Base-by-base conservation (phyloP, 208 protist genomes). In the Endotrypanum monterogeii region DNA sequence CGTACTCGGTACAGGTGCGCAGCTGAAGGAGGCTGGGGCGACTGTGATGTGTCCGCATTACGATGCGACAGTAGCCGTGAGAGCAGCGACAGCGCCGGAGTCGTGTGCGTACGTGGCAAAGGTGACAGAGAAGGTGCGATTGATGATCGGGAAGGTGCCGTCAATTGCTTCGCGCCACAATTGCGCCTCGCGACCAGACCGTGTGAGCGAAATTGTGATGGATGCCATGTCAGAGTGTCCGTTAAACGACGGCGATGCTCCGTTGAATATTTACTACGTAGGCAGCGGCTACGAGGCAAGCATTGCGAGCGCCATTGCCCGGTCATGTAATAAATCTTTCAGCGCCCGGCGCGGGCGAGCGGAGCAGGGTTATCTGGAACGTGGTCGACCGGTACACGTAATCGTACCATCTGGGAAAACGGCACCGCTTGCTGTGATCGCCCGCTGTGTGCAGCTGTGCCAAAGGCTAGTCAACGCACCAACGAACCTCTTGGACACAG, bases 381-480 rank as follows among this genome's bases (percentile, higher is more conserved):
- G 28, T 50, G 83, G 79, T 3, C 52, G 66, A 11, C 73, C 68
- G 18, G 76, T 89, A 6, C 86, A 85, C 39, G 86, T 94, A 11
- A 70, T 90, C 23, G 44, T 94, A 57, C 78, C 70, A 2, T 80
- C 81, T 14, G 41, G 67, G 30, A 79, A 83, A 28, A 58, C 58
- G n/a, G 54, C 56, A 8, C 71, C 73, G 14, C 67, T 71, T 25
- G 61, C 81, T 30, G 73, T 75, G 12, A 79, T 67, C 0, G 88
- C 83, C 70, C 79, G 80, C 25, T 80, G 81, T 57, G 78, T 94
- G 58, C 90, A 94, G 78, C 80, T 96, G 50, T 94, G 87, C 76
- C 87, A 90, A 78, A 86, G 90, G 11, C 85, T 98, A 32, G 90
- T 96, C 60, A 89, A 98, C 50, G 87, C 92, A 14, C 92, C 94